Conservation (phyloP, 345 rosid species). For the Aquilaria sinensis region DNA sequence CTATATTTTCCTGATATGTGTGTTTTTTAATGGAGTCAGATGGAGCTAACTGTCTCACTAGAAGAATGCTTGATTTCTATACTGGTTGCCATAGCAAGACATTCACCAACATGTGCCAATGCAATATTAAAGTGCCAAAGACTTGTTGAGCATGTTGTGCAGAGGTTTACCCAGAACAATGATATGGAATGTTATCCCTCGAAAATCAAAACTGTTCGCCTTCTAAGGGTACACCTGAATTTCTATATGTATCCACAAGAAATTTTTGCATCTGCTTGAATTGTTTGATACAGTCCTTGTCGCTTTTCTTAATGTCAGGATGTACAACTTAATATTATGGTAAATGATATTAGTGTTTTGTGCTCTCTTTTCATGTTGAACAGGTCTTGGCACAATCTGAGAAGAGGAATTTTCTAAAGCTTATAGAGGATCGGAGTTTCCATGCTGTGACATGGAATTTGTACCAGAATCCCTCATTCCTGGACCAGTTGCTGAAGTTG, state of each 20-base stretch:
- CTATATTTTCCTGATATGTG: slow-evolving; percentile 7
- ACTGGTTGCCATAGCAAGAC: slow-evolving; percentile 75
- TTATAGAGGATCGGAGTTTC: slow-evolving; percentile 47
- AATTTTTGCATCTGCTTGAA: not conserved
- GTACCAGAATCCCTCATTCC: slow-evolving; percentile 49
- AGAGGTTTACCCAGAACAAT: slow-evolving; percentile 45
- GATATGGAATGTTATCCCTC: slow-evolving; percentile 36
- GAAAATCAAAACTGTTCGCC: slow-evolving; percentile 56
- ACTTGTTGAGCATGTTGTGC: slow-evolving; percentile 54
- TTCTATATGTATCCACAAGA: not conserved
- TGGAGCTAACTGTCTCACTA: slow-evolving; percentile 36
- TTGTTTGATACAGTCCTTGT: not conserved
- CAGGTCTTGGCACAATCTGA: slow-evolving; percentile 77
- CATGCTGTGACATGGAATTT: slow-evolving; percentile 64
- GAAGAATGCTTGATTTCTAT: slow-evolving; percentile 61
- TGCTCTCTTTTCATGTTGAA: slow-evolving; percentile 9
- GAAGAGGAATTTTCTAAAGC: slow-evolving; percentile 44
- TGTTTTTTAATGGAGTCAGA: slow-evolving; percentile 41
- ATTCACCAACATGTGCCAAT: slow-evolving; percentile 71
- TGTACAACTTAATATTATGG: slow-evolving; percentile 7
- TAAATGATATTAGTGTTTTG: slow-evolving; percentile 5
- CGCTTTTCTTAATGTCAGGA: slow-evolving; percentile 3
- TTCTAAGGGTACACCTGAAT: slow-evolving; percentile 53
- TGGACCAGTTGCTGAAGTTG: slow-evolving; percentile 60
- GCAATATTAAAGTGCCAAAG: slow-evolving; percentile 71